Evolutionary conservation across 176 grass and related monocot genomes (phyloP), one percentile per base, ranked within the genome.

Genomic region (Cenchrus americanus): DNA sequence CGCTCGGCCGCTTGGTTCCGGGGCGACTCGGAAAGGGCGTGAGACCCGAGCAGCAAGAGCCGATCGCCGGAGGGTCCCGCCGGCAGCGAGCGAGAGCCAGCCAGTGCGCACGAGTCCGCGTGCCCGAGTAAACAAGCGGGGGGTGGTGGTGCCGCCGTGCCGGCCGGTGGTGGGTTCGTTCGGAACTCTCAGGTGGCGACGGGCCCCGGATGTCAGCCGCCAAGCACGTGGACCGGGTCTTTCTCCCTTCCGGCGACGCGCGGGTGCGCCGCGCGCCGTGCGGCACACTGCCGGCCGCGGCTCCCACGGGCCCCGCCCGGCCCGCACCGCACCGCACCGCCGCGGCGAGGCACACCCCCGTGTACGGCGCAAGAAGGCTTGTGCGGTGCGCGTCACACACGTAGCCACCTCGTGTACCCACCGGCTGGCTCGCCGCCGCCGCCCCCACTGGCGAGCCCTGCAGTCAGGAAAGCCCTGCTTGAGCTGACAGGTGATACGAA

Each of bases 11-110:
- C 43, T 44, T 37, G 34, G 34, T 37, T 24, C 80, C 86, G 80
- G 79, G 73, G 86, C n/a, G 78, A 42, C 63, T 87, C 73, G 73
- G 32, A 76, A 76, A 57, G 48, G 71, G 21, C 69, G 66, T 55
- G 26, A 59, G 34, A 75, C 77, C 62, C 65, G 78, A 58, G 23
- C 34, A 37, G 34, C 34, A 37, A 37, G 34, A 37, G 34, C 34
- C 34, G 34, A 60, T 87, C 71, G 37, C 62, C 6, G 10, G 14
- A 11, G 47, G 80, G 86, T 6, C 73, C 79, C 86, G 50, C 27
- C 51, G 68, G 62, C 70, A 71, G 77, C 61, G 32, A 44, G 5
- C 0, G 65, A 30, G 27, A 37, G 34, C 34, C 34, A 30, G 27
- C 1, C 14, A 27, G 27, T 6, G 3, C n/a, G 58, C 58, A 21